Conservation (phyloP, 441 rosid species). For the Euphorbia corollata region DNA sequence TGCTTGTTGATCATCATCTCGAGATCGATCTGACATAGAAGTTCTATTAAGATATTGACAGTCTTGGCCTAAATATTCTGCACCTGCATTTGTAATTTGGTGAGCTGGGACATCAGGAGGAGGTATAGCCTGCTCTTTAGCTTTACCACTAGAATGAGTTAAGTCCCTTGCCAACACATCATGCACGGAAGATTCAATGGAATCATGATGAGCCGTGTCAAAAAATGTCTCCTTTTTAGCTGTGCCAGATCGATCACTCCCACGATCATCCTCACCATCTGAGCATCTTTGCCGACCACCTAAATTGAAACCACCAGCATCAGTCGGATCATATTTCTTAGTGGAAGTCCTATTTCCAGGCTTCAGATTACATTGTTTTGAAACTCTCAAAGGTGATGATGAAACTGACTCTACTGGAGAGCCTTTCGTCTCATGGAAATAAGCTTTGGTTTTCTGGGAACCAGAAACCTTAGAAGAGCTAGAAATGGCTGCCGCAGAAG, state of each 20-base stretch:
- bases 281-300: constrained; percentile 46
- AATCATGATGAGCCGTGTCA: constrained; percentile 34
- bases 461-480: constrained; percentile 91
- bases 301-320: constrained; percentile 33
- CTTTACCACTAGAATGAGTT: constrained; percentile 35
- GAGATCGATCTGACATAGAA: constrained; percentile 28
- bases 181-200: constrained; percentile 42
- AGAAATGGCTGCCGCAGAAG: constrained; percentile 64
- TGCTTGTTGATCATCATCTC: constrained; percentile 38
- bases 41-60: constrained; percentile 27
- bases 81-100: constrained; percentile 34
- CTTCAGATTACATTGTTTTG: constrained; percentile 41
- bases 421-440: constrained; percentile 63
- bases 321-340: constrained; percentile 40
- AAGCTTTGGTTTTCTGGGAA: constrained; percentile 59
- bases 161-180: constrained; percentile 45
- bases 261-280: constrained; percentile 57
- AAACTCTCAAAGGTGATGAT: constrained; percentile 73
- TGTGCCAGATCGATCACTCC: constrained; percentile 52
- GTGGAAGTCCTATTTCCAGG: constrained; percentile 33
- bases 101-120: constrained; percentile 37
- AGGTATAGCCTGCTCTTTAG: constrained; percentile 33
- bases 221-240: constrained; percentile 35
- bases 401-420: constrained; percentile 94
- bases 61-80: constrained; percentile 40